Conservation (phyloP, 2,329 filamentous ascomycete genomes). For the Tolypocladium capitatum region DNA sequence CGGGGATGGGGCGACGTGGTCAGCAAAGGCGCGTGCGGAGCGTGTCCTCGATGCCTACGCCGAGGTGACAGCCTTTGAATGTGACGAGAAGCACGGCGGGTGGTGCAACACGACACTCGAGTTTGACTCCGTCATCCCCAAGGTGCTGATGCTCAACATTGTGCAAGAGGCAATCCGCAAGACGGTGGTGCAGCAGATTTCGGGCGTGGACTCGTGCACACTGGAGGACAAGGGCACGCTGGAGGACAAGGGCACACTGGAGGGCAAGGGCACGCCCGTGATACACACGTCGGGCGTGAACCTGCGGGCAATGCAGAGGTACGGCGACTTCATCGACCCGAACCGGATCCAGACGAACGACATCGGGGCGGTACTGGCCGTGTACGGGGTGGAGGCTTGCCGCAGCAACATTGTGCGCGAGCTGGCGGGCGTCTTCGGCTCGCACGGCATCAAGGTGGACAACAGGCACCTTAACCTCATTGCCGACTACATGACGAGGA, state of each 20-base stretch:
- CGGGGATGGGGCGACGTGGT: constrained; percentile 22
- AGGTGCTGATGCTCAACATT: constrained; percentile 84
- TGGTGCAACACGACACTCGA: constrained; percentile 74
- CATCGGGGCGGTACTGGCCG: constrained; percentile 67
- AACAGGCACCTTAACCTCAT: constrained; percentile 89
- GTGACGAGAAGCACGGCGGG: constrained; percentile 59
- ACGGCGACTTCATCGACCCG: constrained; percentile 73
- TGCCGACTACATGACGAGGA: constrained; percentile 94
- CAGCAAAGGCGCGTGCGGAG: constrained; percentile 40
- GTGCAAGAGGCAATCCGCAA: constrained; percentile 69
- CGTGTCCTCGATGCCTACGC: constrained; percentile 50
- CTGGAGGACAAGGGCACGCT: too few relatives aligned
- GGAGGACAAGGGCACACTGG: constrained; percentile 20
- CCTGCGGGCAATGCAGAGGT: constrained; percentile 79
- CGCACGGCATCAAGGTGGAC: constrained; percentile 88
- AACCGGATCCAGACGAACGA: constrained; percentile 86
- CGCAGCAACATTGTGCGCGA: constrained; percentile 79
- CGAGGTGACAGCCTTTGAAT: constrained; percentile 65
- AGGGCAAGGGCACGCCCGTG: constrained; percentile 32
- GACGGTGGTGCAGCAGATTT: constrained; percentile 77
- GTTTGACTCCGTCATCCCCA: constrained; percentile 68
- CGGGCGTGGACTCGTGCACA: constrained; percentile 60
- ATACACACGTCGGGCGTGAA: constrained; percentile 80
- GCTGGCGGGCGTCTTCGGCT: constrained; percentile 70
- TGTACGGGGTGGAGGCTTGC: constrained; percentile 90